phyloP scores from a whole-genome alignment of 192 early-diverging fungal genomes.

The Coemansia reversa region DNA sequence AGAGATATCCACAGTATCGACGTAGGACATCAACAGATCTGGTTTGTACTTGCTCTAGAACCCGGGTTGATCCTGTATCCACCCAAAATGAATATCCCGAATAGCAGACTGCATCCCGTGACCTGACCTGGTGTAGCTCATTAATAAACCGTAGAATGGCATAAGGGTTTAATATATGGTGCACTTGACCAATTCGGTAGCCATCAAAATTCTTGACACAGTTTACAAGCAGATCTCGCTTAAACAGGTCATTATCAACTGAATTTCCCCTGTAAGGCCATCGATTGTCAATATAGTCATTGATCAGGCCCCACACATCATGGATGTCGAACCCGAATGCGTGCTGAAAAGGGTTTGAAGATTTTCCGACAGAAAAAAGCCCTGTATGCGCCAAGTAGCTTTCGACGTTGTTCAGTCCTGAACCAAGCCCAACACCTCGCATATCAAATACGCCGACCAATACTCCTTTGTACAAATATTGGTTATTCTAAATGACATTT shows the following conservation, averaged over 20 bases:
- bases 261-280: background rate
- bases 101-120: no score
- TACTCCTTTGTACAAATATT: constrained; percentile 1
- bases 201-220: constrained; percentile 7
- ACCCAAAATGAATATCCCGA: background rate
- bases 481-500: background rate
- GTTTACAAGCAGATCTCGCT: background rate
- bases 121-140: no score
- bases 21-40: background rate
- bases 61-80: background rate
- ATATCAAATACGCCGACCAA: constrained; percentile 10
- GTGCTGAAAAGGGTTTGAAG: background rate
- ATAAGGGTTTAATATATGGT: no score
- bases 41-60: background rate
- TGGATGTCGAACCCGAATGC: constrained; percentile 9
- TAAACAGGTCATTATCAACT: background rate
- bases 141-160: no score
- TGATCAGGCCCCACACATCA: constrained; percentile 6
- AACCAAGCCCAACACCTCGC: background rate
- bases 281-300: background rate
- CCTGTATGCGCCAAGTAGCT: constrained; percentile 2
- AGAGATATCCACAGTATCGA: background rate
- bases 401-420: constrained; percentile 11
- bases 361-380: no score
- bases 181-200: background rate